Conservation (phyloP, 2,329 filamentous ascomycete species). For the Incumbomyces lentus region DNA sequence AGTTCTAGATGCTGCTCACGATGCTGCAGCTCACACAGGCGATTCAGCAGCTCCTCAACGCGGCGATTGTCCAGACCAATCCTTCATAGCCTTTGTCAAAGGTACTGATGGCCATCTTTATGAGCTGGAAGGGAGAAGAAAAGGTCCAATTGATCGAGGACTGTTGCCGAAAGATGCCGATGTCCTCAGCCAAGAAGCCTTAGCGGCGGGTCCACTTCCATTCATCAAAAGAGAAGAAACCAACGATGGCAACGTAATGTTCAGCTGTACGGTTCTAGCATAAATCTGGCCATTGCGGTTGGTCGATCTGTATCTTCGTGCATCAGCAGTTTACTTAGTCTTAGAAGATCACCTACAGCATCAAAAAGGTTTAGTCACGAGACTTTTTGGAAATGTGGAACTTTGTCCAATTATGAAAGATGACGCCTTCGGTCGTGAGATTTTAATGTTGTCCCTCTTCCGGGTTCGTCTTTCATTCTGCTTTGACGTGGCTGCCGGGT, state of each 20-base stretch:
- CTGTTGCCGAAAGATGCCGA: conserved; percentile 23
- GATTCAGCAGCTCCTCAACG: conserved; percentile 19
- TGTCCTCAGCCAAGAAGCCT: conserved; percentile 22
- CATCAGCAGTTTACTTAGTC: too few species aligned
- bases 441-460: too few species aligned
- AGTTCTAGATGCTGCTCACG: conserved; percentile 18
- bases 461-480: too few species aligned
- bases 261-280: conserved; percentile 19
- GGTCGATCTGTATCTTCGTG: not conserved
- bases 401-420: too few species aligned
- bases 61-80: conserved; percentile 17
- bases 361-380: too few species aligned
- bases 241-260: conserved; percentile 11
- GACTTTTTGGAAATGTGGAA: too few species aligned
- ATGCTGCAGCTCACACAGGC: conserved; percentile 19
- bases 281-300: not conserved
- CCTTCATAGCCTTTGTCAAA: conserved; percentile 28
- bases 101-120: conserved; percentile 25
- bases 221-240: conserved; percentile 20
- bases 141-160: conserved; percentile 25
- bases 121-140: conserved; percentile 27
- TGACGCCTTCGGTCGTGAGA: too few species aligned
- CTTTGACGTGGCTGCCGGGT: too few species aligned
- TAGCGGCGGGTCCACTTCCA: conserved; percentile 22
- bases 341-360: too few species aligned